These are phyloP conservation scores for Populus hybrid DNA, from an alignment of 441 rosid species.

Conservation along the genomic window DNA sequence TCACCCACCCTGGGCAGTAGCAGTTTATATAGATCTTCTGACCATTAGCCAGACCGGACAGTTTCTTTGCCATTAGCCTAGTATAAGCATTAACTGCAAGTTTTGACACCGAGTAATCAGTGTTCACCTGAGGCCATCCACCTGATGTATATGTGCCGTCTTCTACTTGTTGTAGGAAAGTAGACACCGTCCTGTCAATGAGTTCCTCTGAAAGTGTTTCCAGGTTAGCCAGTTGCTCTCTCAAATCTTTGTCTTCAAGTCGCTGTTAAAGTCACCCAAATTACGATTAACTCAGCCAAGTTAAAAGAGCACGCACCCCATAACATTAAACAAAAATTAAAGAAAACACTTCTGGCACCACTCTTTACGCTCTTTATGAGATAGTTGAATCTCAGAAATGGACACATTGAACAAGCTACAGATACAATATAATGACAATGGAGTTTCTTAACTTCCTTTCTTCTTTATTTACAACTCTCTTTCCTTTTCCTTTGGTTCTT, in stretches of 20 bases:
- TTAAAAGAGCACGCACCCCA: neutral
- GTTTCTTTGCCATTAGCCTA: conserved; percentile 54
- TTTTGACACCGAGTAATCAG: conserved; percentile 86
- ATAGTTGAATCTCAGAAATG: neutral
- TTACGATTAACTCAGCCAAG: conserved; percentile 5
- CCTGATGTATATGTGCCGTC: conserved; percentile 72
- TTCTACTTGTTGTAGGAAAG: conserved; percentile 69
- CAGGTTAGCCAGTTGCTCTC: conserved; percentile 47
- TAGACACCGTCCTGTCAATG: conserved; percentile 49
- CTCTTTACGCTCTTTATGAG: neutral
- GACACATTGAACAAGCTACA: neutral
- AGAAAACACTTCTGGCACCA: neutral
- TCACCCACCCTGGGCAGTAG: conserved; percentile 97
- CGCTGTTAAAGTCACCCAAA: conserved; percentile 41
- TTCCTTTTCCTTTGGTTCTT: neutral
- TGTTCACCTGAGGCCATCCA: conserved; percentile 81
- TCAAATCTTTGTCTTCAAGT: conserved; percentile 53
- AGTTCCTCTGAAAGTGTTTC: conserved; percentile 65
- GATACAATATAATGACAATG: neutral
- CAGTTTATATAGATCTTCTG: conserved; percentile 70
- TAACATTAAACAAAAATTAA: neutral
- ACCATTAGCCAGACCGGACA: conserved; percentile 55
- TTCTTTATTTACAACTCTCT: neutral
- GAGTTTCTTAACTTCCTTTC: neutral
- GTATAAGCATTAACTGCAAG: conserved; percentile 82